These are phyloP conservation scores for Astrocystis sublimbata DNA, from an alignment of 495 filamentous ascomycete species.

Conservation along the genomic window DNA sequence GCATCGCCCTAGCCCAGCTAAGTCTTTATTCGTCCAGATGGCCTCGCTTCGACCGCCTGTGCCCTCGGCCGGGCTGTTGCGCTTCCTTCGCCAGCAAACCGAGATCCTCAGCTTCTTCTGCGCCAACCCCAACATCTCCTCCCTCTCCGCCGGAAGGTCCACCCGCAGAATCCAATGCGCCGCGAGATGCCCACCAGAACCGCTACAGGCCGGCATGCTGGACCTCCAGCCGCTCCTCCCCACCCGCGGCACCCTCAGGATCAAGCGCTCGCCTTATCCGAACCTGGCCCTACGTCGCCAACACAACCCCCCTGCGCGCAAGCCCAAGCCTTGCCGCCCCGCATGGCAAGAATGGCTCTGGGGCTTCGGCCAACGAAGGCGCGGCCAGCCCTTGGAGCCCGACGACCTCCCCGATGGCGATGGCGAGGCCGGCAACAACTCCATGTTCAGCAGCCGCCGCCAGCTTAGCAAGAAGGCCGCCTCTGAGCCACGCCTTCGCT, in stretches of 20 bases:
- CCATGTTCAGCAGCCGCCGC: conserved; percentile 60
- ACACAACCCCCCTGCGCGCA: conserved; percentile 12
- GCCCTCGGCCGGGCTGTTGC: conserved; percentile 61
- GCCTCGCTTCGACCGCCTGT: conserved; percentile 38
- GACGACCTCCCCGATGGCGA: conserved; percentile 54
- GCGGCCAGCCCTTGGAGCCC: conserved; percentile 40
- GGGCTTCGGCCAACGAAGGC: conserved; percentile 39
- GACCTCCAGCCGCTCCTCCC: conserved; percentile 49
- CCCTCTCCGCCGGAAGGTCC: conserved; percentile 21
- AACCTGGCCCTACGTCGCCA: background rate
- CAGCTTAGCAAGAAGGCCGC: conserved; percentile 68
- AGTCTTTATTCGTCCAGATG: conserved; percentile 17
- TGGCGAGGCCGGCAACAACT: conserved; percentile 50
- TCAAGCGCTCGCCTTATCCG: conserved; percentile 2
- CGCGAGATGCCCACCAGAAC: conserved; percentile 27
- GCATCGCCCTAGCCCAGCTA: background rate
- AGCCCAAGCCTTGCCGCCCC: conserved; percentile 45
- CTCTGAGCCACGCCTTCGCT: conserved; percentile 80
- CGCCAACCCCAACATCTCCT: conserved; percentile 39
- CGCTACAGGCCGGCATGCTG: conserved; percentile 44
- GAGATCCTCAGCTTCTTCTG: conserved; percentile 54
- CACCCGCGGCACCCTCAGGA: background rate
- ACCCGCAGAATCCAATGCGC: conserved; percentile 24
- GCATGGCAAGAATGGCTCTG: conserved; percentile 60
- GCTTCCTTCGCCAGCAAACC: conserved; percentile 63